phyloP scores from a whole-genome alignment of 352 stramenopile genomes.

The Peronospora tabacina region DNA sequence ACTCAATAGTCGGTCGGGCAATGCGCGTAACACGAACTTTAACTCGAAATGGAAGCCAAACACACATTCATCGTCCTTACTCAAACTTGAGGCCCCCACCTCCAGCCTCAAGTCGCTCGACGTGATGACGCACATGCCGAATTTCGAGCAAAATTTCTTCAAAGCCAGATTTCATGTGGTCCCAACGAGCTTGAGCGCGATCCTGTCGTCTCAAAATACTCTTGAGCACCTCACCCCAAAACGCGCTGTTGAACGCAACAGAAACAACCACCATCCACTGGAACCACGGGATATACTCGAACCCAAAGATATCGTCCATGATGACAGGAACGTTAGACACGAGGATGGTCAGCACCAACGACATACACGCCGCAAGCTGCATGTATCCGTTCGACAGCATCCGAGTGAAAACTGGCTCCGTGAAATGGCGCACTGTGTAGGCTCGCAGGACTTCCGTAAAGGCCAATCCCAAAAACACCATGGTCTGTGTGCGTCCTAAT shows the following conservation, averaged over 20 bases:
- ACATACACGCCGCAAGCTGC: slow-evolving; percentile 45
- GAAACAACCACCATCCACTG: slow-evolving; percentile 40
- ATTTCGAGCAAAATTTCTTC: slow-evolving; percentile 57
- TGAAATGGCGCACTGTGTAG: slow-evolving; percentile 73
- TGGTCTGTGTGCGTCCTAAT: slow-evolving; percentile 56
- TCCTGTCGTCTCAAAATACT: slow-evolving; percentile 34
- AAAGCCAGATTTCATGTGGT: slow-evolving; percentile 42
- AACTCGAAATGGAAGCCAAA: background rate
- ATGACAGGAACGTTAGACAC: slow-evolving; percentile 49
- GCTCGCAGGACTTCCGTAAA: slow-evolving; percentile 72
- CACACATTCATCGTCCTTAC: slow-evolving; percentile 10
- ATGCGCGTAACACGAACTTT: slow-evolving; percentile 8
- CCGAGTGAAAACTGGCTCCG: slow-evolving; percentile 43
- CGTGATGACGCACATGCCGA: slow-evolving; percentile 43
- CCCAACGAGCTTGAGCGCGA: slow-evolving; percentile 31
- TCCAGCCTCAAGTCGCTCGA: slow-evolving; percentile 39
- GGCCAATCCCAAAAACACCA: slow-evolving; percentile 60
- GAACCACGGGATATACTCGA: slow-evolving; percentile 58
- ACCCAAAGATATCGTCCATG: slow-evolving; percentile 58
- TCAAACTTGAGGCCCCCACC: slow-evolving; percentile 19
- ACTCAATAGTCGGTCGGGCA: slow-evolving; percentile 1
- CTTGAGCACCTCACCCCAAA: slow-evolving; percentile 58
- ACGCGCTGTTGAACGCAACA: slow-evolving; percentile 40
- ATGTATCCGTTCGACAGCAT: slow-evolving; percentile 71
- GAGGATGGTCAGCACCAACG: slow-evolving; percentile 43